phyloP scores from a whole-genome alignment of 768 basidiomycete genomes.

The Auricularia auricula-judae region DNA sequence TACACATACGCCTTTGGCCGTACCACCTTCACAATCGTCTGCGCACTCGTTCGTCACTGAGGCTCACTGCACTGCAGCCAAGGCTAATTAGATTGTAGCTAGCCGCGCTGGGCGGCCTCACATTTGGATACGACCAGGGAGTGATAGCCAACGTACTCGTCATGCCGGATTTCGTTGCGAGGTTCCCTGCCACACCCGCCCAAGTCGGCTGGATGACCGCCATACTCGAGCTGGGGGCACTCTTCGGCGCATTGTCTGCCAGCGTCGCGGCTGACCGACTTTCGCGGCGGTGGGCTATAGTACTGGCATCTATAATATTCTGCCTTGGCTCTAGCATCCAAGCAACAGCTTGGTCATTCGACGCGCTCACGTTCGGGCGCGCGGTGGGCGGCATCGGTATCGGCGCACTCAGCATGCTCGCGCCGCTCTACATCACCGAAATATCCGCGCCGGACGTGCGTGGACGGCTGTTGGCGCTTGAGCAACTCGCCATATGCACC shows the following conservation, averaged over 20 bases:
- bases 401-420: slow-evolving; percentile 72
- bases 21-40: not conserved
- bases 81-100: not conserved
- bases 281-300: slow-evolving; percentile 58
- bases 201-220: slow-evolving; percentile 80
- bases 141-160: slow-evolving; percentile 81
- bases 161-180: slow-evolving; percentile 59
- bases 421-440: slow-evolving; percentile 74
- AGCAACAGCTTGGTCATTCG: slow-evolving; percentile 42
- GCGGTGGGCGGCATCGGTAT: slow-evolving; percentile 72
- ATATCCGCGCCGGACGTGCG: slow-evolving; percentile 73
- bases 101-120: slow-evolving; percentile 46
- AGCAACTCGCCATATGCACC: slow-evolving; percentile 70
- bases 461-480: slow-evolving; percentile 68
- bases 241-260: slow-evolving; percentile 60
- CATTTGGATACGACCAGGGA: slow-evolving; percentile 79
- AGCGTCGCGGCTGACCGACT: slow-evolving; percentile 60
- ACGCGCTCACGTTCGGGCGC: slow-evolving; percentile 54
- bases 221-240: slow-evolving; percentile 63
- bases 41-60: not conserved
- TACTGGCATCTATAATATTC: slow-evolving; percentile 60
- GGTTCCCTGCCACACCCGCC: slow-evolving; percentile 62
- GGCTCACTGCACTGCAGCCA: not conserved
- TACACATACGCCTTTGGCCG: not conserved
- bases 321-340: slow-evolving; percentile 65